These are phyloP conservation scores for Trypanosoma theileri DNA, from an alignment of 208 protist genomes.

Conservation along the genomic window DNA sequence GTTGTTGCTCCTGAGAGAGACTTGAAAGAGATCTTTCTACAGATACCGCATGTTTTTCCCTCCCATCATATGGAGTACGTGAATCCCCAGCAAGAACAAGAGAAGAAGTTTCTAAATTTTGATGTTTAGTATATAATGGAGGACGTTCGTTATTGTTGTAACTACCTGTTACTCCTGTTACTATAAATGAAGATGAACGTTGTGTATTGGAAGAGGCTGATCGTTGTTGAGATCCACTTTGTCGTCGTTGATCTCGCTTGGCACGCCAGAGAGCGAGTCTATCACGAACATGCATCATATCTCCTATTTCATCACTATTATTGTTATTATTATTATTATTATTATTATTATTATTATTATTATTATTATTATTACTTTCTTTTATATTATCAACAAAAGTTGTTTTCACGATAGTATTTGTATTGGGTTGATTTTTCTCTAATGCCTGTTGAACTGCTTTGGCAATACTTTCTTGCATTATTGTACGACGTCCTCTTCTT, in stretches of 20 bases:
- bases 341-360: constrained; percentile 1
- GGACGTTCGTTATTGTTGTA: neutral
- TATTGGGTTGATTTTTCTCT: neutral
- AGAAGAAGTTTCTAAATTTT: no score
- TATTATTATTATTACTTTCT: neutral
- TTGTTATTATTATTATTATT: neutral
- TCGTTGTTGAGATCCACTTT: neutral
- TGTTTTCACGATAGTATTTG: neutral
- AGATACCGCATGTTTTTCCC: neutral
- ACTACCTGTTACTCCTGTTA: neutral
- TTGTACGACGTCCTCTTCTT: neutral
- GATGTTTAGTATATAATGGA: neutral
- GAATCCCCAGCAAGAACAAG: no score
- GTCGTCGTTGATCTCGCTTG: constrained; percentile 32
- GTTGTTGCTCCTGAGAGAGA: neutral
- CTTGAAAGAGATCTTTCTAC: neutral
- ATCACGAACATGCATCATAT: constrained; percentile 28
- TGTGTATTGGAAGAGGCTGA: neutral
- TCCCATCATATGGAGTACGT: no score
- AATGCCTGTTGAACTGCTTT: constrained; percentile 1
- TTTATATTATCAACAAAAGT: neutral
- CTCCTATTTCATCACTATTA: neutral
- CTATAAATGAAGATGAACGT: neutral
- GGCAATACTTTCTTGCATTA: constrained; percentile 2
- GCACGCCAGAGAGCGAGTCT: constrained; percentile 53